Base-by-base conservation (phyloP, 208 protist genomes). In the Histomonas meleagridis region DNA sequence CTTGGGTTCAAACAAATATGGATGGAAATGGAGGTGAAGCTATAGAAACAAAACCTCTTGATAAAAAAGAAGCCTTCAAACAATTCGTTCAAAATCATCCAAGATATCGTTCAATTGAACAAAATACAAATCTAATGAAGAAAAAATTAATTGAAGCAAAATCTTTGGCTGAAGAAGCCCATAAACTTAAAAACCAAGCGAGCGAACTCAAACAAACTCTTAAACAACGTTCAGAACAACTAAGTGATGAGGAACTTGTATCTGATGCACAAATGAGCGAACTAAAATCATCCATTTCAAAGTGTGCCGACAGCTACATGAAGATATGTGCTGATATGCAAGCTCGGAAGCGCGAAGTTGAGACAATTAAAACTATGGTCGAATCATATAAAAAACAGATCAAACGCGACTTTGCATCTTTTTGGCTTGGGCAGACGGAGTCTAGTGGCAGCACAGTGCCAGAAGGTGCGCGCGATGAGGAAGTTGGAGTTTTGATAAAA, bases 101-200 rank as follows among this genome's bases (percentile, higher is more conserved):
- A 51, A 86, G 55, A 38, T 86, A 55, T 35, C 14, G 10, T 55
- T 40, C 76, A 38, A 51, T 86, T 55, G 16, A 46, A 38, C 46
- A 35, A 86, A 86, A n/a, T 23, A 86, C 7, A 86, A 86, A 86
- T 26, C 46, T 86, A 38, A 55, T 55, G 76, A 48, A 53, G 76
- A 51, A 3, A 86, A 86, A 86, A 48, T 86, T 38, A 48, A 51
- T 12, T 26, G 46, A n/a, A 46, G 76, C 76, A 7, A 86, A 86
- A 48, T 55, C 43, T 7, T 26, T 86, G 1, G 7, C 14, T 16
- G 18, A 40, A 55, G 7, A 43, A 86, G 76, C 40, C 16, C 51
- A 86, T 38, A 1, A 5, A 32, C 40, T 86, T 18, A 86, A 86
- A 49, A n/a, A 3, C 7, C 16, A 3, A n/a, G 60, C n/a, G 16